Evolutionary conservation across 352 stramenopile species (phyloP).

Genomic region (Pythium aristosporum): DNA sequence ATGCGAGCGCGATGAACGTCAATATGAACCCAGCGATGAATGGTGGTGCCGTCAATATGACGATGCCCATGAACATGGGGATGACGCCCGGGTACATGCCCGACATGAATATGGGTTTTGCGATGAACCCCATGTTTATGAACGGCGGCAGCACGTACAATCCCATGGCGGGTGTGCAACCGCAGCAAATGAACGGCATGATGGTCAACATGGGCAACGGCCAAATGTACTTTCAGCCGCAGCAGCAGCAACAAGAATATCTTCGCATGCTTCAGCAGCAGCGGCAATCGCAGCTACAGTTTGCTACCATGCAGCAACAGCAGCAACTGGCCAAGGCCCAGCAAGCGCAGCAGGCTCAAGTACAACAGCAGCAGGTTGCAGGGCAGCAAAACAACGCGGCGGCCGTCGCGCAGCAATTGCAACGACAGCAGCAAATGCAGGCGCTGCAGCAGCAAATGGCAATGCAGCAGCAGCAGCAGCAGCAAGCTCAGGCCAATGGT

Average conservation of each 20-base stretch:
- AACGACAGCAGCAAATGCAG: constrained; percentile 33
- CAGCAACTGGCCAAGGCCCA: constrained; percentile 17
- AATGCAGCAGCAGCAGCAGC: constrained; percentile 11
- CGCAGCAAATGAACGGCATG: constrained; percentile 46
- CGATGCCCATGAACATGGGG: constrained; percentile 34
- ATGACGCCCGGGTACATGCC: constrained; percentile 47
- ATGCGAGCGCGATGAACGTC: constrained; percentile 26
- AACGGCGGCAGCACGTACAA: constrained; percentile 32
- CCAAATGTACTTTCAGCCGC: constrained; percentile 63
- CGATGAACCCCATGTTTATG: constrained; percentile 70
- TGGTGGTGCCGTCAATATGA: constrained; percentile 32
- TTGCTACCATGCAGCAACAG: constrained; percentile 24
- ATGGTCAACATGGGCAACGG: constrained; percentile 58
- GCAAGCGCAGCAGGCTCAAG: constrained; percentile 21
- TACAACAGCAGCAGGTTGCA: not conserved
- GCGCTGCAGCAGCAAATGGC: constrained; percentile 36
- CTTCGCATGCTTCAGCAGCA: constrained; percentile 58
- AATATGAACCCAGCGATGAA: constrained; percentile 36
- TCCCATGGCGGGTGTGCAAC: constrained; percentile 44
- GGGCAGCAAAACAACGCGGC: constrained; percentile 14
- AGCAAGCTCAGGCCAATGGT: constrained; percentile 4
- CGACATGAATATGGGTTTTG: constrained; percentile 62
- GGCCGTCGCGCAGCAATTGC: constrained; percentile 15
- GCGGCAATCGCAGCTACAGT: constrained; percentile 40
- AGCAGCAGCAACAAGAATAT: constrained; percentile 79